Conservation (phyloP, 306 rosid species). For the Ochetophila trinervis region DNA sequence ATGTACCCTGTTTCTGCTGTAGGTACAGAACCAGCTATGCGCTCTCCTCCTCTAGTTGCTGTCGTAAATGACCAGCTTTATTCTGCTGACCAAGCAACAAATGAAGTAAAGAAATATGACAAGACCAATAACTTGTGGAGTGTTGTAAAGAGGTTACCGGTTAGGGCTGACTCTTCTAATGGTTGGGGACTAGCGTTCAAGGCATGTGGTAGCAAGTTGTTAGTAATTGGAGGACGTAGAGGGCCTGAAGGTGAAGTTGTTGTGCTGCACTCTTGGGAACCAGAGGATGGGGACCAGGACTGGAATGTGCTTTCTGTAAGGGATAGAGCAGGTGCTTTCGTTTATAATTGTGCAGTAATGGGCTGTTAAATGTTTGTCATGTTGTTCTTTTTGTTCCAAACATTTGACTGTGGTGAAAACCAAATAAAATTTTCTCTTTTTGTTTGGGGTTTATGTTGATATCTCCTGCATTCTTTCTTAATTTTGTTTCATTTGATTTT, state of each 20-base stretch:
- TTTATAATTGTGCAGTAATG: constrained; percentile 43
- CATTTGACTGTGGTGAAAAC: not conserved
- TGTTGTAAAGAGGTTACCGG: constrained; percentile 28
- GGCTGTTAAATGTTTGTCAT: constrained; percentile 20
- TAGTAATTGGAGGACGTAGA: constrained; percentile 32
- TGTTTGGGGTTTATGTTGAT: no score
- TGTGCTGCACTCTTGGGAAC: constrained; percentile 30
- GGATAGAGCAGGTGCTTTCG: constrained; percentile 31
- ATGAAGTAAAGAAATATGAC: constrained; percentile 31
- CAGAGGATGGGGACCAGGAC: constrained; percentile 21
- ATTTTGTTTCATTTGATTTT: no score
- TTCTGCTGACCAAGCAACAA: constrained; percentile 28
- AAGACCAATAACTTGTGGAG: constrained; percentile 28
- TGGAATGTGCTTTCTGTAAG: constrained; percentile 35
- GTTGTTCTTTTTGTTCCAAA: not conserved
- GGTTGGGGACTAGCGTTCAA: constrained; percentile 44
- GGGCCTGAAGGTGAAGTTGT: constrained; percentile 28
- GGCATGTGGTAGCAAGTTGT: constrained; percentile 31
- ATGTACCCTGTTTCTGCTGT: constrained; percentile 23
- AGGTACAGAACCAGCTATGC: constrained; percentile 5
- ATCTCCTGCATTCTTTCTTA: no score
- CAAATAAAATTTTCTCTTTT: not conserved
- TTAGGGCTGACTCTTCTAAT: constrained; percentile 27
- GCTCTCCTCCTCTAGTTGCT: constrained; percentile 44
- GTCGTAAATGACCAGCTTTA: constrained; percentile 38